Evolutionary conservation across 352 stramenopile genomes (phyloP).

Genomic region (Pythium rhizo-oryzae): DNA sequence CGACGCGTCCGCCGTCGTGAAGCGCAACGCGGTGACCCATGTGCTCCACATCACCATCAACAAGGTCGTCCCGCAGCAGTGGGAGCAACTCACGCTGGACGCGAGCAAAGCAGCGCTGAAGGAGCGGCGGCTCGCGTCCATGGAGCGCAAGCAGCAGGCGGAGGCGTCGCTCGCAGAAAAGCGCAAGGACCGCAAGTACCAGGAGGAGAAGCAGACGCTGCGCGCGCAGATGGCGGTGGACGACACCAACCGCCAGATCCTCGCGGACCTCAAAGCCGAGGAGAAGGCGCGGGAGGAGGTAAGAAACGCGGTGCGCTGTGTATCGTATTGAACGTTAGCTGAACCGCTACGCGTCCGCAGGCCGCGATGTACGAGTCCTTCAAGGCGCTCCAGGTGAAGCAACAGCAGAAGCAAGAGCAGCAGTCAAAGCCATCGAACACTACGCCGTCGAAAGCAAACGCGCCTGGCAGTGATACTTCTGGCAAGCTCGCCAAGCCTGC

Average conservation of each 20-base stretch:
- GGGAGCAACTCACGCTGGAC: slow-evolving; percentile 46
- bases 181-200: slow-evolving; percentile 54
- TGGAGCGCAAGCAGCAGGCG: slow-evolving; percentile 52
- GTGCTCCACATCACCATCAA: slow-evolving; percentile 52
- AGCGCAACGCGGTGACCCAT: slow-evolving; percentile 41
- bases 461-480: too few relatives aligned
- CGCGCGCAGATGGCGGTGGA: slow-evolving; percentile 84
- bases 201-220: slow-evolving; percentile 75
- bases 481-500: too few relatives aligned
- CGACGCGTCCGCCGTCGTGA: slow-evolving; percentile 49
- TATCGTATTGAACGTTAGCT: too few relatives aligned
- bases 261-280: slow-evolving; percentile 71
- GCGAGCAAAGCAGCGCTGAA: slow-evolving; percentile 41
- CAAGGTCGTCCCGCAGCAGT: slow-evolving; percentile 46
- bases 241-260: slow-evolving; percentile 70
- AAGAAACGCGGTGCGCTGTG: too few relatives aligned
- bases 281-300: slow-evolving; percentile 84
- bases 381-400: slow-evolving; percentile 39
- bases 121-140: slow-evolving; percentile 56
- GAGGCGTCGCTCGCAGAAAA: slow-evolving; percentile 49
- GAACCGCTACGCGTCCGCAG: too few relatives aligned
- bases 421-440: background rate
- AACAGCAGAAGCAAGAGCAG: slow-evolving; percentile 19
- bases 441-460: too few relatives aligned
- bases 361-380: slow-evolving; percentile 79